These are phyloP conservation scores for Phyllosticta citribraziliensis DNA, from an alignment of 2,329 filamentous ascomycete species.

Conservation along the genomic window DNA sequence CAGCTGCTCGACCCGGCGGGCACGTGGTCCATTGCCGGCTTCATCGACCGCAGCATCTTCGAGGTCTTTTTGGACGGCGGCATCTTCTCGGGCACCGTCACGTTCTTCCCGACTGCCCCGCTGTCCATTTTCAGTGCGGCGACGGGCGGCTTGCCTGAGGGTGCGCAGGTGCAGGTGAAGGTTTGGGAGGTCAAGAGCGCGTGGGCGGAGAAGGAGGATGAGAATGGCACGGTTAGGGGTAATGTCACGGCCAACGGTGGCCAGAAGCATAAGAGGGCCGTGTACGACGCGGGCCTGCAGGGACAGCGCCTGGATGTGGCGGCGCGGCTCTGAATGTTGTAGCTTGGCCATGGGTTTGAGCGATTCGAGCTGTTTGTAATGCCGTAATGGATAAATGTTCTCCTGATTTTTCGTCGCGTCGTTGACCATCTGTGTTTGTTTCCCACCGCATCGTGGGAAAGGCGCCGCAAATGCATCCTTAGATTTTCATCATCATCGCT, in stretches of 20 bases:
- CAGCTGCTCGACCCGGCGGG: slow-evolving; percentile 20
- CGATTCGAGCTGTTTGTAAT: too few relatives aligned
- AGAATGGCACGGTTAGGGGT: slow-evolving; percentile 11
- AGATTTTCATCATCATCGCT: too few relatives aligned
- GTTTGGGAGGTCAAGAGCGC: slow-evolving; percentile 31
- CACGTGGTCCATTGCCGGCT: slow-evolving; percentile 35
- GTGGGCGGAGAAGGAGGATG: slow-evolving; percentile 21
- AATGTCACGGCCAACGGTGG: not conserved
- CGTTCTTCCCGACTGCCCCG: slow-evolving; percentile 40
- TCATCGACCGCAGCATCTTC: slow-evolving; percentile 46
- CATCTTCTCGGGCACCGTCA: slow-evolving; percentile 39
- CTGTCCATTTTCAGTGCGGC: slow-evolving; percentile 30
- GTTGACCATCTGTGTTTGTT: too few relatives aligned
- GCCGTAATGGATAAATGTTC: too few relatives aligned
- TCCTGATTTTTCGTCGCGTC: too few relatives aligned
- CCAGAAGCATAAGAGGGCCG: not conserved
- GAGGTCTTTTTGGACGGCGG: slow-evolving; percentile 48
- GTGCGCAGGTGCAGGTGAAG: slow-evolving; percentile 28
- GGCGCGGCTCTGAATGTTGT: too few relatives aligned
- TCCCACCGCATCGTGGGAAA: too few relatives aligned
- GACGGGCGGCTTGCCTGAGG: slow-evolving; percentile 26
- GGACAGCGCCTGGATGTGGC: too few relatives aligned
- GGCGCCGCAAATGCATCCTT: too few relatives aligned
- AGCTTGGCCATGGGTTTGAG: too few relatives aligned
- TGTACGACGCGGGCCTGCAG: not conserved